phyloP scores from a whole-genome alignment of 352 stramenopile species.

The Blastocystis sp. region DNA sequence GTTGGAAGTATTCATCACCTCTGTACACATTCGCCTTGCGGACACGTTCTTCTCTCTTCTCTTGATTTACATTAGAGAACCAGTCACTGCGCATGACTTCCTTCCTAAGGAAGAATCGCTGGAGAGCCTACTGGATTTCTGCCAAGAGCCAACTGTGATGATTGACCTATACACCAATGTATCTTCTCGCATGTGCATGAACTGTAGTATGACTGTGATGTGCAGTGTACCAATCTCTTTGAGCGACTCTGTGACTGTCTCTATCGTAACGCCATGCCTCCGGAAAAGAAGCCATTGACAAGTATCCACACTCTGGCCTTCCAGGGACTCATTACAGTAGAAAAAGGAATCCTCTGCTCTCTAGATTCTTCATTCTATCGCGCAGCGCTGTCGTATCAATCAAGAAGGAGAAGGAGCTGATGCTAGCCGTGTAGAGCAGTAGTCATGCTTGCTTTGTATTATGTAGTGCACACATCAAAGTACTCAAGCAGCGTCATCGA shows the following conservation, averaged over 20 bases:
- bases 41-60: not conserved
- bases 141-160: constrained; percentile 89
- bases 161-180: constrained; percentile 93
- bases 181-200: not conserved
- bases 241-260: constrained; percentile 89
- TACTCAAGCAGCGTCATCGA: not conserved
- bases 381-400: constrained; percentile 69
- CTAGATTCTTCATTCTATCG: constrained; percentile 82
- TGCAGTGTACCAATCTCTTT: constrained; percentile 96
- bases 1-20: constrained; percentile 96
- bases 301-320: constrained; percentile 75
- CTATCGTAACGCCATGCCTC: constrained; percentile 36
- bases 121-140: constrained; percentile 94
- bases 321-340: constrained; percentile 78
- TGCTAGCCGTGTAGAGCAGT: constrained; percentile 66
- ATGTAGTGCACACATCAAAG: constrained; percentile 70
- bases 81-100: constrained; percentile 19
- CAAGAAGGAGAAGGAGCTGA: constrained; percentile 73
- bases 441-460: constrained; percentile 70
- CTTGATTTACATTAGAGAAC: not conserved
- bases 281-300: constrained; percentile 68
- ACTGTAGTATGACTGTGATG: constrained; percentile 88
- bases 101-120: constrained; percentile 72
- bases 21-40: constrained; percentile 84
- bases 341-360: not conserved